Base-by-base conservation (phyloP, 192 early-diverging fungal species). In the Mortierella hygrophila region DNA sequence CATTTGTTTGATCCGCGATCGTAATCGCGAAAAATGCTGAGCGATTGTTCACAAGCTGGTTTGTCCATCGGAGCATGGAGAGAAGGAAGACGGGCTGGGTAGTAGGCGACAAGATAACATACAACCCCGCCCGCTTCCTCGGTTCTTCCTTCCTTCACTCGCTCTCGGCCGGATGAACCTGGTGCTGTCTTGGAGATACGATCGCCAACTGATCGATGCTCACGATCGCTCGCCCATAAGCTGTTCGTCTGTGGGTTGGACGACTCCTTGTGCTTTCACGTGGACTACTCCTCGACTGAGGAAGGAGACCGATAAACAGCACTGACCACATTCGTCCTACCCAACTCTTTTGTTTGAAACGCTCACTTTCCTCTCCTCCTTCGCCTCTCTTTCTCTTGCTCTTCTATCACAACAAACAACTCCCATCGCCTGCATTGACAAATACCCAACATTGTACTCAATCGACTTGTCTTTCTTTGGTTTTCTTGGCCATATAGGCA, bases 401-500 rank as follows among this genome's bases (percentile, higher is more conserved):
- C 49, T 60, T 9, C 44, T 11, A 44, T 52, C 21, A 55, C 23
- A 18, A 55, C 18, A 35, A 74, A n/a, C 5, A 38, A 35, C 41
- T 32, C 55, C 38, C 13, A 0, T 49, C 35, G 11, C 32, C 52
- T 21, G 18, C 18, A 6, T 49, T 16, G 4, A 49, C 21, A 23
- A 72, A 72, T 7, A 70, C 69, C 38, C 35, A 23, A 47, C 38
- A 23, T 5, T 26, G n/a, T 26, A 46, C 41, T 29, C 71, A 72
- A 23, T 3, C 7, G 29, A 38, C 44, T 41, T 65, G 11, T 63
- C 13, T 44, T 21, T 44, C 46, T 77, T 68, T 54, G 23, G 0
- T 70, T 77, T 37, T 10, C 29, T 26, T 9, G 38, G 38, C 32
- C 69, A 32, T 63, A n/a, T 76, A 92, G 94, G 94, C 52, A 97